Conservation (phyloP, 139 green algal species). For the Microglena sp. region DNA sequence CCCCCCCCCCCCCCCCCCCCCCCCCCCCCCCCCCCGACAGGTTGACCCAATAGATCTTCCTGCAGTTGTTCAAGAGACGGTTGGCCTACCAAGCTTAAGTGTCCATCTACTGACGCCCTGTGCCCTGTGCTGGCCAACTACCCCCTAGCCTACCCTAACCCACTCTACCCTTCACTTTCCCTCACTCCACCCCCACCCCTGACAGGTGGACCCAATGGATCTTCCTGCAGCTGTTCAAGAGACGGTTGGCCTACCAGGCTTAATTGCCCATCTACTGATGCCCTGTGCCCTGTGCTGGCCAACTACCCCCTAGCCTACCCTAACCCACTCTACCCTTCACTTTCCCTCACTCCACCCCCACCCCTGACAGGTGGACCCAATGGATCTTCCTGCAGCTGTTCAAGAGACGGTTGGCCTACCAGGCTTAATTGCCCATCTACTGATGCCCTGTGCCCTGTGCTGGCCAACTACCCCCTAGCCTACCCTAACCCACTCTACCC, state of each 20-base stretch:
- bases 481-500: no score
- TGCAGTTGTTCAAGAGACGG: slow-evolving; percentile 83
- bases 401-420: slow-evolving; percentile 87
- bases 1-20: no score
- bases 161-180: no score
- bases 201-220: slow-evolving; percentile 99
- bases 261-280: slow-evolving; percentile 99
- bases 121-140: slow-evolving; percentile 94
- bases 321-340: no score
- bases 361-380: slow-evolving; percentile 84
- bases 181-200: no score
- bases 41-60: slow-evolving; percentile 99
- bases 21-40: no score
- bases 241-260: slow-evolving; percentile 90
- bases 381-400: slow-evolving; percentile 99
- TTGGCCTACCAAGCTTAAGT: slow-evolving; percentile 97
- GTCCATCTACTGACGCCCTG: slow-evolving; percentile 97
- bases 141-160: no score
- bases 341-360: no score
- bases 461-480: slow-evolving; percentile 99
- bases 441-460: slow-evolving; percentile 95
- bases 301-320: no score
- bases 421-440: slow-evolving; percentile 97
- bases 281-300: slow-evolving; percentile 86
- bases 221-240: slow-evolving; percentile 91